Percentiles rank a stretch among this genome's conserved stretches.
Evolutionary conservation across 306 rosid genomes (phyloP).

Genomic region (Cucumis cinereus): DNA sequence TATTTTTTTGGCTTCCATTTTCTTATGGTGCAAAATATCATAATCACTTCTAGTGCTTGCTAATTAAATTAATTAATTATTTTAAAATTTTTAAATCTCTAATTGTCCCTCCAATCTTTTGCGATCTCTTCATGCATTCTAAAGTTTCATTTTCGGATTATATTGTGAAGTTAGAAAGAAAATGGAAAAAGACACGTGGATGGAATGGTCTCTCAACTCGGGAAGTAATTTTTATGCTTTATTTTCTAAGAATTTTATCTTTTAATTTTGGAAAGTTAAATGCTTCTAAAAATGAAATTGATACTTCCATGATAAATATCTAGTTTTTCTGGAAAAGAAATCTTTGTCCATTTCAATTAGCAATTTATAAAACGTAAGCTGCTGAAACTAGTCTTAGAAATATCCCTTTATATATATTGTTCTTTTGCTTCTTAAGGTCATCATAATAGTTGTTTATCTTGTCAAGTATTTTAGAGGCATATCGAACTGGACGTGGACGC

Average conservation of each 20-base stretch:
- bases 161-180: background rate
- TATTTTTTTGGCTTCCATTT: background rate
- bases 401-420: background rate
- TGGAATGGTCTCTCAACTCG: background rate
- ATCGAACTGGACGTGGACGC: conserved; percentile 85
- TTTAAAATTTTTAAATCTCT: background rate
- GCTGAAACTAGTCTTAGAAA: background rate
- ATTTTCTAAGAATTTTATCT: background rate
- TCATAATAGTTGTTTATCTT: conserved; percentile 17
- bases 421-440: background rate
- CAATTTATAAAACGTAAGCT: background rate
- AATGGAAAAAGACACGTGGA: background rate
- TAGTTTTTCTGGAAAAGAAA: background rate
- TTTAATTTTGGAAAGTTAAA: background rate
- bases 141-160: background rate
- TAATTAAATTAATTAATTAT: too few species aligned
- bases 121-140: background rate
- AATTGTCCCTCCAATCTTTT: background rate
- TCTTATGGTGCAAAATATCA: background rate
- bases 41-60: background rate
- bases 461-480: conserved; percentile 85
- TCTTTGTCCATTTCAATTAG: background rate
- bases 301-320: background rate
- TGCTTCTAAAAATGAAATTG: background rate
- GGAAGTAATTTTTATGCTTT: background rate